Conservation (phyloP, 371 early-diverging fungal genomes). For the Mucor racemosus region DNA sequence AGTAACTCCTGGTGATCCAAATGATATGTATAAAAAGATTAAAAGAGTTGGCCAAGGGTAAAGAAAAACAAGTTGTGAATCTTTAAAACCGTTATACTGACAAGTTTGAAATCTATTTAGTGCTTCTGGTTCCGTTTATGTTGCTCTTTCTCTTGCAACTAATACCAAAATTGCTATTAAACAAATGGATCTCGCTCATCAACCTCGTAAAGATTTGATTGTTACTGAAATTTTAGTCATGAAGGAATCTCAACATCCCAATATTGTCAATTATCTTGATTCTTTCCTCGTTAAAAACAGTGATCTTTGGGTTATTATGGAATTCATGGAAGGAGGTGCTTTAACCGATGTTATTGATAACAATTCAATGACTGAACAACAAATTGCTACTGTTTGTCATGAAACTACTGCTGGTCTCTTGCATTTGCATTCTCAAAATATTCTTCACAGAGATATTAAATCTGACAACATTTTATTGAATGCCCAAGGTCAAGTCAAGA, state of each 20-base stretch:
- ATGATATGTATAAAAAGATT: slow-evolving; percentile 81
- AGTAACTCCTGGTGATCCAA: slow-evolving; percentile 88
- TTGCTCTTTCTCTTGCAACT: slow-evolving; percentile 70
- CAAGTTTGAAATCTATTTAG: slow-evolving; percentile 38
- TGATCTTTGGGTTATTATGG: slow-evolving; percentile 98
- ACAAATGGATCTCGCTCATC: slow-evolving; percentile 93
- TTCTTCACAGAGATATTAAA: slow-evolving; percentile 98
- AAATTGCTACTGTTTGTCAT: slow-evolving; percentile 89
- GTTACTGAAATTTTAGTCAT: slow-evolving; percentile 96
- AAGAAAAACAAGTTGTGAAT: slow-evolving; percentile 4
- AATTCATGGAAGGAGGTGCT: slow-evolving; percentile 98
- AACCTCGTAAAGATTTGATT: slow-evolving; percentile 93
- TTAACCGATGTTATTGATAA: slow-evolving; percentile 96
- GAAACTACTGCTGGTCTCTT: slow-evolving; percentile 91
- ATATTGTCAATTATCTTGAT: slow-evolving; percentile 95
- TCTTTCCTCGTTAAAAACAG: slow-evolving; percentile 79
- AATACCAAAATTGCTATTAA: slow-evolving; percentile 93
- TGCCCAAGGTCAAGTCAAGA: slow-evolving; percentile 89
- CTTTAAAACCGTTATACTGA: not conserved
- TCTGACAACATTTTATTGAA: slow-evolving; percentile 93
- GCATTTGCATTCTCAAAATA: slow-evolving; percentile 89
- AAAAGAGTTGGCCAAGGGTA: slow-evolving; percentile 97
- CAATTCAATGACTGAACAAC: slow-evolving; percentile 84
- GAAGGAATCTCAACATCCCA: slow-evolving; percentile 94
- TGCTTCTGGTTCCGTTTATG: slow-evolving; percentile 95